phyloP scores from a whole-genome alignment of 2,329 filamentous ascomycete genomes.

The Exophiala calicioides region DNA sequence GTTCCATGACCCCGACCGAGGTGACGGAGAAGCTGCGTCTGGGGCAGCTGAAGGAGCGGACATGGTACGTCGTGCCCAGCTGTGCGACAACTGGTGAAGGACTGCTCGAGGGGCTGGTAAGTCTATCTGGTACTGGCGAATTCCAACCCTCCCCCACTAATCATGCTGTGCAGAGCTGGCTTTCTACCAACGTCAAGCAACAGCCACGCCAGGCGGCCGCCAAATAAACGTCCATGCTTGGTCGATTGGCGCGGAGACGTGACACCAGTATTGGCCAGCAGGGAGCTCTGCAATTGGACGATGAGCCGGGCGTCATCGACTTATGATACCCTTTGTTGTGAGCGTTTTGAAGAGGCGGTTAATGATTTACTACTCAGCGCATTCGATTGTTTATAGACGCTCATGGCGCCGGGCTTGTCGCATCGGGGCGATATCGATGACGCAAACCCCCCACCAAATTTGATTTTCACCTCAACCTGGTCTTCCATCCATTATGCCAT shows the following conservation, averaged over 20 bases:
- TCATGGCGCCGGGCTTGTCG: neutral
- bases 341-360: conserved; percentile 15
- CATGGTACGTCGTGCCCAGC: conserved; percentile 82
- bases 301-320: conserved; percentile 7
- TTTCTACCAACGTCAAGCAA: conserved; percentile 79
- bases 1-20: conserved; percentile 77
- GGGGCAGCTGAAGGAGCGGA: conserved; percentile 75
- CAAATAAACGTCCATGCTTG: conserved; percentile 15
- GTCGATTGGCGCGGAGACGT: no score
- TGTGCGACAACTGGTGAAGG: conserved; percentile 80
- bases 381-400: conserved; percentile 1
- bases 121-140: conserved; percentile 27
- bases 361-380: conserved; percentile 16
- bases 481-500: no score
- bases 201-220: conserved; percentile 35
- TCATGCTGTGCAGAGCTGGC: conserved; percentile 59
- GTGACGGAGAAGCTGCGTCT: conserved; percentile 77
- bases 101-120: conserved; percentile 73
- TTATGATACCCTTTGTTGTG: conserved; percentile 22
- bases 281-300: neutral
- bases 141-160: conserved; percentile 27
- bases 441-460: no score
- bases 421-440: neutral
- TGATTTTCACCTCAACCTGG: no score
- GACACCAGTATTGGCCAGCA: neutral